A percentile compares a stretch with the other conserved stretches of the same genome.
Conservation (phyloP, 176 grass and related monocot genomes). For the Phyllostachys edulis region DNA sequence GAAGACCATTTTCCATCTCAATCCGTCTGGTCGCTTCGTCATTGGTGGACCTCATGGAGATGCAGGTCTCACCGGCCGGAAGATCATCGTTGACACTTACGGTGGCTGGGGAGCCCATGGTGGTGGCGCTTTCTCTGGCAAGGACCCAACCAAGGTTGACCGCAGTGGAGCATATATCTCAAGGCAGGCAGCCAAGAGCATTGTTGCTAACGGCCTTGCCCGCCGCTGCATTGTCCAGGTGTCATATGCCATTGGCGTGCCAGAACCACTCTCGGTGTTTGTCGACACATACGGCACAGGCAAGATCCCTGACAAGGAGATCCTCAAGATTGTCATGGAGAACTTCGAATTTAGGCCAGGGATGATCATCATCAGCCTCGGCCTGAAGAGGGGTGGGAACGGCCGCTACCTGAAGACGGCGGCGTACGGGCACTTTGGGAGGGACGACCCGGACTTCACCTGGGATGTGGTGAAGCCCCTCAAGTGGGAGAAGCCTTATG, state of each 20-base stretch:
- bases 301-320: conserved; percentile 49
- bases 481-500: conserved; percentile 41
- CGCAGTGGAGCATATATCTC: conserved; percentile 50
- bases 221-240: conserved; percentile 51
- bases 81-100: conserved; percentile 60
- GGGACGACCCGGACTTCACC: conserved; percentile 53
- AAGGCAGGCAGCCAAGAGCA: conserved; percentile 57
- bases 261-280: conserved; percentile 50
- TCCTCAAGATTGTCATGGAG: conserved; percentile 45
- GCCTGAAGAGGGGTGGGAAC: conserved; percentile 44
- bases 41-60: conserved; percentile 59
- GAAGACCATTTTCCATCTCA: conserved; percentile 65
- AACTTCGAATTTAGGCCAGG: conserved; percentile 60
- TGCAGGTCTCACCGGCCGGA: conserved; percentile 50
- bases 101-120: conserved; percentile 59
- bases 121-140: conserved; percentile 54
- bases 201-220: conserved; percentile 43
- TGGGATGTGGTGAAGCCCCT: conserved; percentile 59
- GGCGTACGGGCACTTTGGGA: conserved; percentile 49
- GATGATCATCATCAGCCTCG: conserved; percentile 55
- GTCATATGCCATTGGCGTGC: conserved; percentile 54
- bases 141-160: conserved; percentile 61
- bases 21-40: conserved; percentile 50
- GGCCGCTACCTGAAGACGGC: conserved; percentile 49
- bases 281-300: conserved; percentile 55